These are phyloP conservation scores for Chenopodium berlandieri DNA, from an alignment of 148 eudicot species.

Conservation along the genomic window DNA sequence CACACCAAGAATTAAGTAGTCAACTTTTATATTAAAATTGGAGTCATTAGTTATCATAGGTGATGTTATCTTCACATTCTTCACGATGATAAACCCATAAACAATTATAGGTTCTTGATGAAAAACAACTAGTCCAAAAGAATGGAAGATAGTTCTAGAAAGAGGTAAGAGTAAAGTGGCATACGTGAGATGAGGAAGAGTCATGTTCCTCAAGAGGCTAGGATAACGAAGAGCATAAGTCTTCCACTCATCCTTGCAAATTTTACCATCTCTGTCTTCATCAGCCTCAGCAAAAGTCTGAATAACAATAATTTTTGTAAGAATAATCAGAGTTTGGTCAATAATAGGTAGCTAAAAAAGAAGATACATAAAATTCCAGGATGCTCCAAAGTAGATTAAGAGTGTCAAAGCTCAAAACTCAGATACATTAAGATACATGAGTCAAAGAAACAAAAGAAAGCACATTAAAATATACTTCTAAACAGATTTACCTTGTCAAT, in stretches of 20 bases:
- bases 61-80: neutral
- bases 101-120: neutral
- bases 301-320: neutral
- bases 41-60: neutral
- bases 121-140: neutral
- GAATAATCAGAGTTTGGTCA: neutral
- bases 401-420: neutral
- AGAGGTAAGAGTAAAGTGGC: slow-evolving; percentile 17
- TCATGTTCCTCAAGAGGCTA: slow-evolving; percentile 78
- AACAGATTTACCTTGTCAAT: slow-evolving; percentile 61
- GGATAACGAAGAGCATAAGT: slow-evolving; percentile 63
- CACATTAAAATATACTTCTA: neutral
- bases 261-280: slow-evolving; percentile 74
- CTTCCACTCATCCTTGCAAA: slow-evolving; percentile 78
- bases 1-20: neutral
- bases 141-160: neutral
- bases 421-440: neutral
- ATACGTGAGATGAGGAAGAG: slow-evolving; percentile 85
- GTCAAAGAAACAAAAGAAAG: neutral
- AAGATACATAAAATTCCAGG: neutral
- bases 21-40: neutral
- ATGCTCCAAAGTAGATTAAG: neutral
- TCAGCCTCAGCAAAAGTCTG: slow-evolving; percentile 96
- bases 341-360: neutral
- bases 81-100: neutral